A percentile compares a stretch with the other conserved stretches of the same genome.
phyloP scores from a whole-genome alignment of 768 basidiomycete species.

The Tephrocybe rancida region DNA sequence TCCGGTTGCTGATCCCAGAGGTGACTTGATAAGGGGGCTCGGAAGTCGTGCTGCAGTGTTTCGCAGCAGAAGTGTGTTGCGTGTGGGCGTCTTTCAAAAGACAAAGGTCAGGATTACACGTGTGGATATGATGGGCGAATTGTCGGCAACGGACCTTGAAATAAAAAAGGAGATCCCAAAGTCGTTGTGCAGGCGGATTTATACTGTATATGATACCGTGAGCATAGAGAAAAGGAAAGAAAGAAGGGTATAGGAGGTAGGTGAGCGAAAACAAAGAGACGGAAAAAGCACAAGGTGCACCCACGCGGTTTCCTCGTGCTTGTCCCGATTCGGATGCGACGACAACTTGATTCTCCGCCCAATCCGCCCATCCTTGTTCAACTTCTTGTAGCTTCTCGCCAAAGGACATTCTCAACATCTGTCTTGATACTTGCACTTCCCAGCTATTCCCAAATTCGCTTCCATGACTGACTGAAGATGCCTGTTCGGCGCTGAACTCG shows the following conservation, averaged over 20 bases:
- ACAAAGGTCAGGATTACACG: constrained; percentile 16
- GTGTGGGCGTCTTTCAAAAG: constrained; percentile 30
- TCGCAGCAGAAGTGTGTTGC: constrained; percentile 35
- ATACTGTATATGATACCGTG: constrained; percentile 22
- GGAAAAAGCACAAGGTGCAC: constrained; percentile 23
- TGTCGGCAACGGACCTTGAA: constrained; percentile 31
- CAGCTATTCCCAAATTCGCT: constrained; percentile 45
- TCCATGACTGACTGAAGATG: constrained; percentile 28
- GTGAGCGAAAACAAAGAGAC: constrained; percentile 21
- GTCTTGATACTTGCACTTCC: constrained; percentile 61
- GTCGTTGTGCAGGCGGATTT: constrained; percentile 25
- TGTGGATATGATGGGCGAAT: constrained; percentile 7
- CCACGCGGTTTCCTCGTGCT: constrained; percentile 44
- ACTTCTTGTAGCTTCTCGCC: too few species aligned
- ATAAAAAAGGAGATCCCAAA: constrained; percentile 41
- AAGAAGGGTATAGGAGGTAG: constrained; percentile 30
- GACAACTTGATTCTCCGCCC: constrained; percentile 2
- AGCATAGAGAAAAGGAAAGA: constrained; percentile 21
- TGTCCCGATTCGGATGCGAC: constrained; percentile 32
- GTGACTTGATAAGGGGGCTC: constrained; percentile 14
- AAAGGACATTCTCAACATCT: constrained; percentile 54
- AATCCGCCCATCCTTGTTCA: constrained; percentile 16
- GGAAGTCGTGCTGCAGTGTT: constrained; percentile 20
- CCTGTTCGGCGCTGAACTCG: constrained; percentile 57
- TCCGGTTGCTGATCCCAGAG: constrained; percentile 16